phyloP scores from a whole-genome alignment of 2,329 filamentous ascomycete species.

The Penicillium sclerotigenum region DNA sequence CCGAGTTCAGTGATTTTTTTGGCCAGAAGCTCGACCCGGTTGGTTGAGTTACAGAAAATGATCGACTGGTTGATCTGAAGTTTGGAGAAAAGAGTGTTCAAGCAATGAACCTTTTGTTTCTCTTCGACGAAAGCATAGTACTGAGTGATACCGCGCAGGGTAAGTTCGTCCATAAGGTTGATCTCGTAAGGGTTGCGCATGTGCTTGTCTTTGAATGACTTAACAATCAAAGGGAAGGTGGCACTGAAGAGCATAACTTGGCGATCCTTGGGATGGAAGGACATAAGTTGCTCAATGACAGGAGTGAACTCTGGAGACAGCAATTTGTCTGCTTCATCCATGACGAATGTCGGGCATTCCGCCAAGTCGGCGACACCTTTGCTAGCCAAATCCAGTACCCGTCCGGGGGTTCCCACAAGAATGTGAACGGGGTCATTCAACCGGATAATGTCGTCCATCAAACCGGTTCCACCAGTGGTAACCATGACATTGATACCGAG shows the following conservation, averaged over 20 bases:
- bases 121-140: constrained; percentile 99
- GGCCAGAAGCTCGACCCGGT: constrained; percentile 91
- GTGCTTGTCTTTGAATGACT: constrained; percentile 97
- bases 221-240: constrained; percentile 94
- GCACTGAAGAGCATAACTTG: constrained; percentile 99
- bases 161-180: constrained; percentile 99
- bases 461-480: constrained; percentile 89
- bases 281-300: constrained; percentile 91
- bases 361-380: constrained; percentile 96
- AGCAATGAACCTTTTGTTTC: constrained; percentile 97
- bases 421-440: constrained; percentile 94
- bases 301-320: constrained; percentile 95
- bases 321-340: constrained; percentile 99
- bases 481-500: constrained; percentile 99
- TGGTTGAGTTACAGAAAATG: constrained; percentile 99
- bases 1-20: constrained; percentile 99
- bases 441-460: constrained; percentile 95
- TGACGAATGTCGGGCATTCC: constrained; percentile 96
- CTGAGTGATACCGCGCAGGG: constrained; percentile 94
- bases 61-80: constrained; percentile 99
- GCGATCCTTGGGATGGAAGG: constrained; percentile 93
- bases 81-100: constrained; percentile 98
- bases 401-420: constrained; percentile 92
- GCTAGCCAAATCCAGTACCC: constrained; percentile 92
- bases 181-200: constrained; percentile 97